These are phyloP conservation scores for Psilocybe mexicana DNA, from an alignment of 1,284 basidiomycete species.

Conservation along the genomic window DNA sequence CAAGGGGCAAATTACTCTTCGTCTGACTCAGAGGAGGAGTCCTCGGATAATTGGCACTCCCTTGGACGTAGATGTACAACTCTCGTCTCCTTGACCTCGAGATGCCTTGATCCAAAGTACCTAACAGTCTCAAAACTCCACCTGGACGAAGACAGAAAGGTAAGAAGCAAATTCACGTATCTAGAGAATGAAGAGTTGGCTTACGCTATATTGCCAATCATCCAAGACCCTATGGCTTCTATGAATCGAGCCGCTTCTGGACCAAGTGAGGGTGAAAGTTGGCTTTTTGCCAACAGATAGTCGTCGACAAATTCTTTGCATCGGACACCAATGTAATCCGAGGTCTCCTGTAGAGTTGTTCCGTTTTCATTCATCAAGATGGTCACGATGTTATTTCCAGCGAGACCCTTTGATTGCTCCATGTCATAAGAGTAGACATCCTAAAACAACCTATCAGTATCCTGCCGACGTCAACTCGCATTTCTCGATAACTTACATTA, in stretches of 20 bases:
- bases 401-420: slow-evolving; percentile 70
- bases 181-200: slow-evolving; percentile 16
- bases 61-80: slow-evolving; percentile 42
- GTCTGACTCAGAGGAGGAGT: slow-evolving; percentile 34
- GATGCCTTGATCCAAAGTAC: slow-evolving; percentile 53
- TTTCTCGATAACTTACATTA: slow-evolving; percentile 48
- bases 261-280: slow-evolving; percentile 49
- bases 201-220: slow-evolving; percentile 49
- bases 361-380: slow-evolving; percentile 60
- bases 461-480: background rate
- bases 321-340: slow-evolving; percentile 55
- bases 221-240: slow-evolving; percentile 49
- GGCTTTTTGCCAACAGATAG: slow-evolving; percentile 46
- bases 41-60: slow-evolving; percentile 32
- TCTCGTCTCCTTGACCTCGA: slow-evolving; percentile 47
- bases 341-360: slow-evolving; percentile 56
- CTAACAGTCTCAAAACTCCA: slow-evolving; percentile 62
- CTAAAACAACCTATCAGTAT: slow-evolving; percentile 33
- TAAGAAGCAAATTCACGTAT: background rate
- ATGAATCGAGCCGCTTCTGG: slow-evolving; percentile 49
- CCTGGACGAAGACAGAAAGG: slow-evolving; percentile 27
- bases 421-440: slow-evolving; percentile 75
- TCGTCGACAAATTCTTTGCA: slow-evolving; percentile 51
- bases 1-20: slow-evolving; percentile 30
- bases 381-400: slow-evolving; percentile 65